Percentiles rank a stretch among this genome's conserved stretches.
These are phyloP conservation scores for Alternaria novae-zelandiae DNA, from an alignment of 2,329 filamentous ascomycete genomes.

Conservation along the genomic window DNA sequence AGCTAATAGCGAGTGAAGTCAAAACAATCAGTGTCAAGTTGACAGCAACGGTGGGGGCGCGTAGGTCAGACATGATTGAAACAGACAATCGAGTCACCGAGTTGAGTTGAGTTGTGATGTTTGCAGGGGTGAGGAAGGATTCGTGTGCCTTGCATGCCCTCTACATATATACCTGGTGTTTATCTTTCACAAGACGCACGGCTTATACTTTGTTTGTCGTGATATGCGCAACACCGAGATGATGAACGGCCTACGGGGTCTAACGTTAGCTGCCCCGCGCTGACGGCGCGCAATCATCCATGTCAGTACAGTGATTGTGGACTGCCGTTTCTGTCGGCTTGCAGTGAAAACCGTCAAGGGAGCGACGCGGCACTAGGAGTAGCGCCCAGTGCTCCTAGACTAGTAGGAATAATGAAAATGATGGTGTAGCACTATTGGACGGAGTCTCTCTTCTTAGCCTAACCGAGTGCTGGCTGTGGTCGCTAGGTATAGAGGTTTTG, in stretches of 20 bases:
- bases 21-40: constrained; percentile 34
- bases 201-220: neutral
- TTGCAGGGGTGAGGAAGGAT: neutral
- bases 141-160: neutral
- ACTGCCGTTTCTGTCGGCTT: neutral
- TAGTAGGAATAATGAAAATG: neutral
- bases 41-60: constrained; percentile 28
- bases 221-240: neutral
- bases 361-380: neutral
- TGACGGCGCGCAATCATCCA: neutral
- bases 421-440: neutral
- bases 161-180: neutral
- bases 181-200: neutral
- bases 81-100: neutral
- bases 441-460: neutral
- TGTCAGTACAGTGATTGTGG: neutral
- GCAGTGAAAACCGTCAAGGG: neutral
- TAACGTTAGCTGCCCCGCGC: neutral
- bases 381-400: neutral
- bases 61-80: constrained; percentile 17
- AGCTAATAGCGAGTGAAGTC: constrained; percentile 29
- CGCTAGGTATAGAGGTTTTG: neutral
- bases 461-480: neutral
- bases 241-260: neutral
- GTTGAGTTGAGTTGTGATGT: neutral